Base-by-base conservation (phyloP, 805 yeast genomes). In the Saccharomycopsis capsularis region DNA sequence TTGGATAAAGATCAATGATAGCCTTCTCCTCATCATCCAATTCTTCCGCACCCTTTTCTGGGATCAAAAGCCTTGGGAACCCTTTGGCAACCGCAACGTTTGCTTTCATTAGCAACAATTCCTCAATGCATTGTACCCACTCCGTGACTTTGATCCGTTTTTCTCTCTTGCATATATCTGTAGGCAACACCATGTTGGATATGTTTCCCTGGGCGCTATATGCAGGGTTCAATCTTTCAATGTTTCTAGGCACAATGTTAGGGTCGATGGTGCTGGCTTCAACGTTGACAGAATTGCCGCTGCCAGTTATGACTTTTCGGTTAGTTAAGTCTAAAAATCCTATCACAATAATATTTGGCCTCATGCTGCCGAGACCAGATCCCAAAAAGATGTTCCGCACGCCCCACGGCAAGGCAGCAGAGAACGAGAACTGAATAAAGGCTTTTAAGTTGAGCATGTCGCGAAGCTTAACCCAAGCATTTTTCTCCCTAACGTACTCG, bases 301-400 rank as follows among this genome's bases (percentile, higher is more conserved):
- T 29, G 23, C 15, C 16, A 13, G 36, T 6, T 9, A 18, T 11
- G 21, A 24, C 25, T 48, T 35, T 48, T 23, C 42, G 50, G 21
- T 47, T 43, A 21, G 63, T 65, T 52, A 82, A 69, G 60, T 91
- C 95, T 57, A 82, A 86, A 59, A 89, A 89, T 0, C 98, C 98
- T 29, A 93, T 53, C 0, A 93, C 95, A 0, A 96, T 87, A 46
- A 93, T 90, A 61, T 93, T 93, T 1, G 99, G 99, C 59, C 79
- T 83, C 99, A 93, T 93, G 11, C 96, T 97, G 5, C 99, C 99
- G n/a, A 93, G 69, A 0, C 99, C 99, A 2, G 95, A 85, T 0
- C 97, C 97, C 52, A 91, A 64, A 51, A 78, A 89, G 7, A 93
- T 89, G 61, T 91, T 91, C 53, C 99, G 71, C 0, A 88, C 95